Conservation (phyloP, 1,284 basidiomycete genomes). For the Microbotryum intermedium region DNA sequence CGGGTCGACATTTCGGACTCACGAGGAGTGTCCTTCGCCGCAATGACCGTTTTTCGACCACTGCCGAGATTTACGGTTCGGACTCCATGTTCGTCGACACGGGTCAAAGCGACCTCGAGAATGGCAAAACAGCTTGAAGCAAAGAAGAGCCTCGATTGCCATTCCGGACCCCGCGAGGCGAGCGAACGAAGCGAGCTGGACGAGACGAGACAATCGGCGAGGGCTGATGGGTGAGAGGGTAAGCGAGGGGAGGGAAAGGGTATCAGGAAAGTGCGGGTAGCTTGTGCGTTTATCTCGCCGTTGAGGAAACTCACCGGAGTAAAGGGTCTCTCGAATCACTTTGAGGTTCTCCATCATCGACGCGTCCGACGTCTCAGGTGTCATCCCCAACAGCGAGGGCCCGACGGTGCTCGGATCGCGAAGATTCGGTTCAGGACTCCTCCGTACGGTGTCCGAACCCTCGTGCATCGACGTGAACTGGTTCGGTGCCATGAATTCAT, state of each 20-base stretch:
- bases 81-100: slow-evolving; percentile 46
- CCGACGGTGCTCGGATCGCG: not conserved
- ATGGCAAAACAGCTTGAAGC: slow-evolving; percentile 63
- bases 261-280: not conserved
- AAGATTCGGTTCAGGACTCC: slow-evolving; percentile 5
- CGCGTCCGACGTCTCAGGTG: not conserved
- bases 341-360: slow-evolving; percentile 4
- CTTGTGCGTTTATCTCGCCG: too few relatives aligned
- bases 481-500: not conserved
- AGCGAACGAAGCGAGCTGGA: slow-evolving; percentile 49
- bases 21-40: slow-evolving; percentile 10
- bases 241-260: not conserved
- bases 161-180: slow-evolving; percentile 50
- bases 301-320: slow-evolving; percentile 43
- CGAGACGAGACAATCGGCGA: slow-evolving; percentile 56
- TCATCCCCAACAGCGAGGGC: too few relatives aligned
- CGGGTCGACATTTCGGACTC: not conserved
- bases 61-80: slow-evolving; percentile 53
- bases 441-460: slow-evolving; percentile 1
- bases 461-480: slow-evolving; percentile 7
- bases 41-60: slow-evolving; percentile 50
- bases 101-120: slow-evolving; percentile 52
- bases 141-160: slow-evolving; percentile 57
- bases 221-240: slow-evolving; percentile 37
- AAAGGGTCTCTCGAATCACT: slow-evolving; percentile 68